These are phyloP conservation scores for Artemisia argyi DNA, from an alignment of 129 eudicot species.

Conservation along the genomic window DNA sequence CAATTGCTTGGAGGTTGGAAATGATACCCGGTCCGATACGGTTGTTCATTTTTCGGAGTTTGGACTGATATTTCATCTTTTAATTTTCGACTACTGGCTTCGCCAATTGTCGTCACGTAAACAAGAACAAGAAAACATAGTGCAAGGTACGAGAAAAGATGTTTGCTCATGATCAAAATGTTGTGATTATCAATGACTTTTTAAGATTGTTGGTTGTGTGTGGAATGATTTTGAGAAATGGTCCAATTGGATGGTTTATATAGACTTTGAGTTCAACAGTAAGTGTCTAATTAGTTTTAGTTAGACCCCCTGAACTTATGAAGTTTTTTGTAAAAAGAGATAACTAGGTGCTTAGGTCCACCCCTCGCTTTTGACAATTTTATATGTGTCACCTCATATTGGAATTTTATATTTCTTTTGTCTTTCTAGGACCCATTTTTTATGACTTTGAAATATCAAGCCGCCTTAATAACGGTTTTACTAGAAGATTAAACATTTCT, in stretches of 20 bases:
- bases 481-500: not conserved
- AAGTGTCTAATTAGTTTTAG: constrained; percentile 16
- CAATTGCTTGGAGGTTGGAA: constrained; percentile 81
- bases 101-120: not conserved
- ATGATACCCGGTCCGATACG: constrained; percentile 68
- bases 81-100: constrained; percentile 22
- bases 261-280: constrained; percentile 29
- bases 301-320: constrained; percentile 11
- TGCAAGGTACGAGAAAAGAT: constrained; percentile 17
- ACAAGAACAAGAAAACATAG: constrained; percentile 19
- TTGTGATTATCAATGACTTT: constrained; percentile 2
- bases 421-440: constrained; percentile 19
- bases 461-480: constrained; percentile 13
- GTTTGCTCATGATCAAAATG: constrained; percentile 1
- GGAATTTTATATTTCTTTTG: constrained; percentile 12
- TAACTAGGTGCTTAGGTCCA: constrained; percentile 5
- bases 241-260: constrained; percentile 29
- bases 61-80: constrained; percentile 7
- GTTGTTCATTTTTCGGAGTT: constrained; percentile 30
- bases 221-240: constrained; percentile 16
- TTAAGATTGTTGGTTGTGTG: constrained; percentile 23
- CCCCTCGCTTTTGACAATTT: constrained; percentile 9
- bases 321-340: not conserved
- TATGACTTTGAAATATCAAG: constrained; percentile 23
- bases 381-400: constrained; percentile 4